A percentile compares a stretch with the other conserved stretches of the same genome.
These are phyloP conservation scores for Petunia secreta DNA, from an alignment of 257 asterid genomes.

Conservation along the genomic window DNA sequence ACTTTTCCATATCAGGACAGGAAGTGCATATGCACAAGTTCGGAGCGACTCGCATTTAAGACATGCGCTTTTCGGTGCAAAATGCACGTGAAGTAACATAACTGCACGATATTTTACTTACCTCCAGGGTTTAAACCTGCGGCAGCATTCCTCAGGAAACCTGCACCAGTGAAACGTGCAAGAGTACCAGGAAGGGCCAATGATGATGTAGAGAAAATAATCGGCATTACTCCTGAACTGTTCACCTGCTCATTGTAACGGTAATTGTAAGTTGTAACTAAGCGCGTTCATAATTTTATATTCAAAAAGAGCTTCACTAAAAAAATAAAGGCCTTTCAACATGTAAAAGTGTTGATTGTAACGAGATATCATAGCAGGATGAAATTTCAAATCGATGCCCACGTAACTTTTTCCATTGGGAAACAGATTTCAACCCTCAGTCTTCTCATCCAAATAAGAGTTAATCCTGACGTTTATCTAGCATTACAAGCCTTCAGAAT, in stretches of 20 bases:
- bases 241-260: constrained; percentile 65
- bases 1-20: neutral
- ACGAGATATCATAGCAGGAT: neutral
- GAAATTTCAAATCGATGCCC: neutral
- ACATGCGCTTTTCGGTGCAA: neutral
- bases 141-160: constrained; percentile 76
- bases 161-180: constrained; percentile 93
- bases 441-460: neutral
- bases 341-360: too few relatives aligned
- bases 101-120: constrained; percentile 37
- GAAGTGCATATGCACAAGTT: neutral
- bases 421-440: neutral
- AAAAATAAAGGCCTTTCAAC: too few relatives aligned
- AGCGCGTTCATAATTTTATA: neutral
- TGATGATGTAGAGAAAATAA: constrained; percentile 96
- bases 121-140: constrained; percentile 90
- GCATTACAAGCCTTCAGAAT: constrained; percentile 6
- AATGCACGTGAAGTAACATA: neutral
- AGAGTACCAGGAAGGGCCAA: constrained; percentile 94
- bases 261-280: neutral
- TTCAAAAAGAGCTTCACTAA: neutral
- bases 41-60: neutral
- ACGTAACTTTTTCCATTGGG: neutral
- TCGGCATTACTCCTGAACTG: constrained; percentile 99
- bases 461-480: neutral